Base-by-base conservation (phyloP, 495 filamentous ascomycete species). In the Hapsidospora chrysogenum region DNA sequence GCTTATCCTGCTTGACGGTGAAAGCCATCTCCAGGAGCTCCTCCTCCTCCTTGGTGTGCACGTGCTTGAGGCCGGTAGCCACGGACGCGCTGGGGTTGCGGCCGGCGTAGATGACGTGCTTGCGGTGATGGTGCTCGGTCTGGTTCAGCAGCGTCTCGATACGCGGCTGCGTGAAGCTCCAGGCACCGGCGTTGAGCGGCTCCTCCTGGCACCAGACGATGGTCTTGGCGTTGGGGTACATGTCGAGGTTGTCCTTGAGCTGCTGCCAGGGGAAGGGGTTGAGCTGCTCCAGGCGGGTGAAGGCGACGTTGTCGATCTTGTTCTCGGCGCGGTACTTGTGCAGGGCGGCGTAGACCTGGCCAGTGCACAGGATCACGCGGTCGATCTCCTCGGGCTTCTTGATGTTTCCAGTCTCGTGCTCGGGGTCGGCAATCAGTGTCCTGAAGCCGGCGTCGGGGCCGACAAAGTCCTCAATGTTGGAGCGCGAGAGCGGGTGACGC, bases 181-280 rank as follows among this genome's bases (percentile, higher is more conserved):
- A 97, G 26, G 78, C 78, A 51, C 89, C 89, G 11, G 89, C 89
- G 51, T 97, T 97, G 36, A 97, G 71, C 22, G 89, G 89, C 63
- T 97, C 89, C 60, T 97, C 89, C 63, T 97, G 89, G 39, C 66
- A 71, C 84, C 85, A 97, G 39, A 96, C 82, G 40, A 97, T 87
- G 41, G 85, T 81, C 66, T 92, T 78, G 51, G 89, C 84, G 54
- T 96, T 96, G 54, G 85, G 80, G 63, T 97, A 97, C 60, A 58
- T 70, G 63, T 97, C 85, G 20, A 97, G 67, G 66, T 95, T 95
- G 54, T 95, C 86, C 58, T 78, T 76, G 29, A 97, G 74, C 63
- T 87, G 82, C 44, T 81, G 78, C 87, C 89, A 97, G 4, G 89
- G 89, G 85, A 97, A 97, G 48, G 89, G 89, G 60, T 96, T 80